A percentile compares a stretch with the other conserved stretches of the same genome.
Conservation (phyloP, 2,329 filamentous ascomycete species). For the Fusarium oligoseptatum region DNA sequence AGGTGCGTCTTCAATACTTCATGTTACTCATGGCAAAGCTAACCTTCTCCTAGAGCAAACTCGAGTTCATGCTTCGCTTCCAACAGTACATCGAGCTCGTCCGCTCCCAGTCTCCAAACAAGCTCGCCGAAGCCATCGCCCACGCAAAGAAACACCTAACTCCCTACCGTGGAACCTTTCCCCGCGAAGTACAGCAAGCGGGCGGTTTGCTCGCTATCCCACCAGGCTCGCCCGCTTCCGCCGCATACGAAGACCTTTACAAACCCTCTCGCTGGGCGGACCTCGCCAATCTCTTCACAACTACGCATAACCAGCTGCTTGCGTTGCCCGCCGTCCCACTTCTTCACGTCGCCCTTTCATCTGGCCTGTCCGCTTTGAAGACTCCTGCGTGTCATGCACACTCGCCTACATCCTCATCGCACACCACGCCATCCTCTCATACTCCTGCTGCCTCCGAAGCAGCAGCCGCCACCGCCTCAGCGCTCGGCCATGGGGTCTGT, state of each 20-base stretch:
- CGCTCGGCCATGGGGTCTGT: conserved; percentile 81
- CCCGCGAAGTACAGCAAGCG: conserved; percentile 77
- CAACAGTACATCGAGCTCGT: conserved; percentile 97
- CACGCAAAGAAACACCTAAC: conserved; percentile 88
- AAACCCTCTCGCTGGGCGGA: conserved; percentile 78
- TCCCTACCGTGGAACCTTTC: conserved; percentile 76
- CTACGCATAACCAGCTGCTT: conserved; percentile 88
- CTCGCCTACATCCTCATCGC: conserved; percentile 13
- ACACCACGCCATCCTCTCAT: conserved; percentile 13
- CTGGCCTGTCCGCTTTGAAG: conserved; percentile 93
- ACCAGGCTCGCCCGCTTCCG: conserved; percentile 60
- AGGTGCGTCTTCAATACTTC: conserved; percentile 63
- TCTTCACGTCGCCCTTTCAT: conserved; percentile 89
- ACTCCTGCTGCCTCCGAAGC: conserved; percentile 66
- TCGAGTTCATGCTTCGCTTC: conserved; percentile 93
- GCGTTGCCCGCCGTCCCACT: conserved; percentile 85
- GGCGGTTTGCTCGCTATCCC: conserved; percentile 85
- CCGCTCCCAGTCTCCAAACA: conserved; percentile 72
- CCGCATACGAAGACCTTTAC: conserved; percentile 73
- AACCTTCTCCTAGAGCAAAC: conserved; percentile 71
- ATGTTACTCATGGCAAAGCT: background rate
- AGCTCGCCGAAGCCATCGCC: conserved; percentile 80
- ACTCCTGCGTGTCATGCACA: conserved; percentile 85
- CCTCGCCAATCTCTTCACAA: conserved; percentile 84
- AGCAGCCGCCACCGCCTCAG: conserved; percentile 46